Percentiles rank a stretch among this genome's conserved stretches.
phyloP scores from a whole-genome alignment of 106 monocot genomes.

The Cymbidium sinense region DNA sequence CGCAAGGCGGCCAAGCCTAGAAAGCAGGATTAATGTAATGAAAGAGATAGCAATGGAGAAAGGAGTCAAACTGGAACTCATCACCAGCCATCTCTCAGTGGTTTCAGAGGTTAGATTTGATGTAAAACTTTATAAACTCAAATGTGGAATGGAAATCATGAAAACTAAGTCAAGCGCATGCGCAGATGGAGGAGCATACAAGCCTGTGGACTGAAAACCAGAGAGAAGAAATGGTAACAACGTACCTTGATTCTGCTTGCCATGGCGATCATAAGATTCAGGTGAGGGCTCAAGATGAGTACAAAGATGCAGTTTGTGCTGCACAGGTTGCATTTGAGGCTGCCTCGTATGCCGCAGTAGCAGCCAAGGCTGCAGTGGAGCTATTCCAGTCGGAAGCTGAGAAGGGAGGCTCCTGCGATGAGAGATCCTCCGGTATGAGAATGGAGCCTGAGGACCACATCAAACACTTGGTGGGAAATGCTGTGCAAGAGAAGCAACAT shows the following conservation, averaged over 20 bases:
- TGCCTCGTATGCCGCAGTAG: constrained; percentile 60
- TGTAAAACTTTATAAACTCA: not conserved
- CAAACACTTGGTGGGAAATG: too few relatives aligned
- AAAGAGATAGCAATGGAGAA: constrained; percentile 63
- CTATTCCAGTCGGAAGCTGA: constrained; percentile 30
- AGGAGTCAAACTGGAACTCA: constrained; percentile 40
- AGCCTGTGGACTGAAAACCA: not conserved
- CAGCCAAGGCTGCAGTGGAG: constrained; percentile 60
- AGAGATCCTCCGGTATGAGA: too few relatives aligned
- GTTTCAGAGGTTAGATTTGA: constrained; percentile 3
- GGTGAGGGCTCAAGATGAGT: not conserved
- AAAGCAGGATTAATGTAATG: constrained; percentile 34
- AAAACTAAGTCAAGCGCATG: not conserved
- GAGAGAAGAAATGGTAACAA: not conserved
- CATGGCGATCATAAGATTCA: not conserved
- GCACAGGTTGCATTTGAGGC: constrained; percentile 69
- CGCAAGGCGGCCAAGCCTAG: constrained; percentile 37
- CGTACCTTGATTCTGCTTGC: not conserved
- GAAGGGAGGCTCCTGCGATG: not conserved
- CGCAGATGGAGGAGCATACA: constrained; percentile 5
- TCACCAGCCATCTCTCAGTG: constrained; percentile 16
- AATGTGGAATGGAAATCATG: not conserved
- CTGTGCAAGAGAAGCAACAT: too few relatives aligned
- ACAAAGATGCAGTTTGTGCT: constrained; percentile 46
- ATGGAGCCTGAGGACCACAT: too few relatives aligned